These are phyloP conservation scores for Quercus lobata DNA, from an alignment of 331 rosid genomes.

Conservation along the genomic window DNA sequence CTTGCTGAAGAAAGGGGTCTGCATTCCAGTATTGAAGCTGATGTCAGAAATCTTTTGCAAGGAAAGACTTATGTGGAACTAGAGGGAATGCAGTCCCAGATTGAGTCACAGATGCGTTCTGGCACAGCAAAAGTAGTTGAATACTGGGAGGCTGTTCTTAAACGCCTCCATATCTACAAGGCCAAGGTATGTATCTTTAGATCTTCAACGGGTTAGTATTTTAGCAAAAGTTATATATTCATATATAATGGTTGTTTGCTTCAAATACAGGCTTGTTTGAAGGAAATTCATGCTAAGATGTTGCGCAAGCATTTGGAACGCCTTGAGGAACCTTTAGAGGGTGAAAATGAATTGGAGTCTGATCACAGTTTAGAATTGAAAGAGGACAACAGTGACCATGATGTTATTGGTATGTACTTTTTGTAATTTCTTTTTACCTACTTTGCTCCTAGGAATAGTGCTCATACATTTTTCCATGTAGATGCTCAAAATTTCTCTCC, in stretches of 20 bases:
- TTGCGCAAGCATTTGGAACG: conserved; percentile 69
- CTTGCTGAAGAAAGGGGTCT: conserved; percentile 98
- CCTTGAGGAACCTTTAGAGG: conserved; percentile 64
- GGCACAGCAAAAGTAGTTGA: conserved; percentile 95
- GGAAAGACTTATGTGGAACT: conserved; percentile 72
- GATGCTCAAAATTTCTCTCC: conserved; percentile 73
- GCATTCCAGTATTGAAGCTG: conserved; percentile 85
- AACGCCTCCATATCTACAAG: conserved; percentile 83
- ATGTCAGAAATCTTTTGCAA: conserved; percentile 68
- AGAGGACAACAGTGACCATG: conserved; percentile 48
- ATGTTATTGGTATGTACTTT: conserved; percentile 40
- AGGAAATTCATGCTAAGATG: conserved; percentile 87
- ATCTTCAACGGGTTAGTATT: neutral
- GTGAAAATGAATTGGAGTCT: conserved; percentile 45
- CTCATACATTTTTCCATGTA: conserved; percentile 10
- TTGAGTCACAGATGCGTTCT: conserved; percentile 85
- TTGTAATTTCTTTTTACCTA: conserved; percentile 6
- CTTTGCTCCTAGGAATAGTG: neutral
- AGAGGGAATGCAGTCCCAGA: conserved; percentile 65
- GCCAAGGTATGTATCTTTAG: conserved; percentile 70
- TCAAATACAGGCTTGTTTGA: conserved; percentile 73
- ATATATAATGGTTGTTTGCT: conserved; percentile 19
- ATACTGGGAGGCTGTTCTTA: conserved; percentile 92
- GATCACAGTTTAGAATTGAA: conserved; percentile 30
- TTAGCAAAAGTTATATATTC: conserved; percentile 1